phyloP scores from a whole-genome alignment of 441 rosid genomes.

The Erodium moschatum region DNA sequence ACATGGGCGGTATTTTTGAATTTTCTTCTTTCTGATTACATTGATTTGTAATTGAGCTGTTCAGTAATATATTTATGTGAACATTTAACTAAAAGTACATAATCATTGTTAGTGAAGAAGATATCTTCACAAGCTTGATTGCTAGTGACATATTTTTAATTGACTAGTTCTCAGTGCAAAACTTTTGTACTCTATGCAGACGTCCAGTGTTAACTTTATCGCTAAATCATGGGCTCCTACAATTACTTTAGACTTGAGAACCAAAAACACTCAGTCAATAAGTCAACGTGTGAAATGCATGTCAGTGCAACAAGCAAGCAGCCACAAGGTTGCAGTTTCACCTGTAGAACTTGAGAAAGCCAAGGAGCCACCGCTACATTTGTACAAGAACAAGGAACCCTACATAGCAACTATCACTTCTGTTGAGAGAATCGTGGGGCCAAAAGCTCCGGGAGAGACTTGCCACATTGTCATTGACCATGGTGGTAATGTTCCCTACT shows the following conservation, averaged over 20 bases:
- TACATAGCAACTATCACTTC: constrained; percentile 82
- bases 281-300: constrained; percentile 35
- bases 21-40: not conserved
- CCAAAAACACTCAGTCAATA: constrained; percentile 27
- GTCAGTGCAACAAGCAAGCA: constrained; percentile 79
- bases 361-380: constrained; percentile 64
- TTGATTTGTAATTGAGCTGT: not conserved
- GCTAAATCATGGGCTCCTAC: constrained; percentile 51
- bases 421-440: constrained; percentile 84
- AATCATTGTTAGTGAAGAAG: not conserved
- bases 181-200: constrained; percentile 33
- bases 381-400: constrained; percentile 76
- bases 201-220: constrained; percentile 41
- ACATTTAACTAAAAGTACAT: not conserved
- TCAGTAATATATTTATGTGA: not conserved
- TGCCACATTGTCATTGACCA: constrained; percentile 94
- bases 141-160: not conserved
- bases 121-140: not conserved
- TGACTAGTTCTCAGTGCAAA: constrained; percentile 17
- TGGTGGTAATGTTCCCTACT: constrained; percentile 80
- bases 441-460: constrained; percentile 90
- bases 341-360: constrained; percentile 69
- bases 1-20: not conserved
- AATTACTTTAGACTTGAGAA: constrained; percentile 37
- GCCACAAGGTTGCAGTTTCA: constrained; percentile 57